These are phyloP conservation scores for Yamadazyma epiphylla DNA, from an alignment of 1,139 yeast species.

Conservation along the genomic window DNA sequence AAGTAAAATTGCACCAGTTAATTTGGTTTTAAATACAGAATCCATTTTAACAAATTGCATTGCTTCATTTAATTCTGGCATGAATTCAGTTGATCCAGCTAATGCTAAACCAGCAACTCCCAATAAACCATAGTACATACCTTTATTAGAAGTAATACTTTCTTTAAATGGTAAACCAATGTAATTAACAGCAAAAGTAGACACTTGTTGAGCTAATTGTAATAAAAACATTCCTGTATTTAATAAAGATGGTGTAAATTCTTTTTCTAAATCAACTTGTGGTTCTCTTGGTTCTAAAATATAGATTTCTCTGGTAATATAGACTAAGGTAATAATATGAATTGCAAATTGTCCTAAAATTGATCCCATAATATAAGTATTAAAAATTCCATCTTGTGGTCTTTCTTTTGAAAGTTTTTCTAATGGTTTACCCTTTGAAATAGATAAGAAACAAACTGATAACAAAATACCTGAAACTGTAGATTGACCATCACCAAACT, in stretches of 20 bases:
- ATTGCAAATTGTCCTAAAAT: constrained; percentile 94
- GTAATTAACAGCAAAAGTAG: constrained; percentile 96
- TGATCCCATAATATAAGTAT: constrained; percentile 93
- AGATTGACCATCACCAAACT: constrained; percentile 96
- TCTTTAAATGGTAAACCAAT: constrained; percentile 98
- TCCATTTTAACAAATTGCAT: constrained; percentile 90
- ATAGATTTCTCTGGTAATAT: constrained; percentile 80
- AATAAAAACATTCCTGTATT: constrained; percentile 95
- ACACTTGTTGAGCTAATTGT: constrained; percentile 93
- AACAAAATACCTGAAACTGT: constrained; percentile 88
- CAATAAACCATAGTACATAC: constrained; percentile 92
- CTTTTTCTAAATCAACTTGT: constrained; percentile 83
- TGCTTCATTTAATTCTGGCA: constrained; percentile 91
- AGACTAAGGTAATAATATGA: constrained; percentile 78
- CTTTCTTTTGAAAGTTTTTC: constrained; percentile 88
- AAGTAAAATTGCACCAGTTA: constrained; percentile 66
- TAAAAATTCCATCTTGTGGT: constrained; percentile 97
- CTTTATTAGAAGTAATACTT: constrained; percentile 83
- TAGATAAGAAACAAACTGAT: constrained; percentile 92
- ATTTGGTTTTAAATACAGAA: constrained; percentile 65
- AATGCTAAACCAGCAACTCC: constrained; percentile 89
- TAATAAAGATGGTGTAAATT: constrained; percentile 80
- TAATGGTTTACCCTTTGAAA: constrained; percentile 89
- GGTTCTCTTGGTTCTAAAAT: constrained; percentile 89
- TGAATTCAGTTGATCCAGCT: constrained; percentile 89